Evolutionary conservation across 2,329 filamentous ascomycete genomes (phyloP).

Genomic region (Colletotrichum melonis): DNA sequence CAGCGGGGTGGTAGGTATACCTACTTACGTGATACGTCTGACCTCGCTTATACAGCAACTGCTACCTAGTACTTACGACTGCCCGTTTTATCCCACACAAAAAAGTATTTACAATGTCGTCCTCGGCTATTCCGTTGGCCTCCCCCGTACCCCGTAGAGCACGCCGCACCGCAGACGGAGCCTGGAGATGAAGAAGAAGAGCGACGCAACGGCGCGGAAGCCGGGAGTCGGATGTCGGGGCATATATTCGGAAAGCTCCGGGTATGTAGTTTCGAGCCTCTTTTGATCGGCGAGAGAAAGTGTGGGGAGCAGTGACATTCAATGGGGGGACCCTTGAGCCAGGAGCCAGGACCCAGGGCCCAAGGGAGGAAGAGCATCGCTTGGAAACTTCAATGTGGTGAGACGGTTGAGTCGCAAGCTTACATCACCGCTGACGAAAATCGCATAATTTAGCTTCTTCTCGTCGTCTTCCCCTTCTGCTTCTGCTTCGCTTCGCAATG

Average conservation of each 20-base stretch:
- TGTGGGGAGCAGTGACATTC: background rate
- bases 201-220: conserved; percentile 12
- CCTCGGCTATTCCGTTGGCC: background rate
- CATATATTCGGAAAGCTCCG: background rate
- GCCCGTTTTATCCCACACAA: background rate
- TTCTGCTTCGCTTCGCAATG: background rate
- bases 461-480: background rate
- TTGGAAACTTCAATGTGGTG: no score
- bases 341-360: background rate
- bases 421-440: background rate
- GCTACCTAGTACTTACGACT: no score
- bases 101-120: background rate
- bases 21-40: background rate
- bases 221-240: conserved; percentile 21
- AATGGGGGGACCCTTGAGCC: background rate
- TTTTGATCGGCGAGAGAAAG: background rate
- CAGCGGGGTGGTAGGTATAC: background rate
- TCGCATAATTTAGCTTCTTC: background rate
- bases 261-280: background rate
- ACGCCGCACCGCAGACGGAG: background rate
- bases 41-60: conserved; percentile 15
- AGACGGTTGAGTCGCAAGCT: no score
- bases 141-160: background rate
- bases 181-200: background rate
- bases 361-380: no score